phyloP scores from a whole-genome alignment of 2,329 filamentous ascomycete species.

The Ophiostoma pallidulum region DNA sequence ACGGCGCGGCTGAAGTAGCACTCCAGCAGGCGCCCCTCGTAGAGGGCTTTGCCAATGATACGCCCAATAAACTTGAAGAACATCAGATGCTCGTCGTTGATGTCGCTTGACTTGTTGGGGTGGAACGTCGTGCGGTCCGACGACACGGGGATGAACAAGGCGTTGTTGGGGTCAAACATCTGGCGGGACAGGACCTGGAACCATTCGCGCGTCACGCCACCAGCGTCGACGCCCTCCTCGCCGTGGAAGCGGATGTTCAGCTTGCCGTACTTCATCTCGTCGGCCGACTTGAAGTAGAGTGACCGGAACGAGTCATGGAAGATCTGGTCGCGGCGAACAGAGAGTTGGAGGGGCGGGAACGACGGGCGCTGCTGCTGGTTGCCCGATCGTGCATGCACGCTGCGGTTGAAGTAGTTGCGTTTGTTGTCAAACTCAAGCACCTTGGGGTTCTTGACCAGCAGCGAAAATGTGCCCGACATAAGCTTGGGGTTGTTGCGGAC shows the following conservation, averaged over 20 bases:
- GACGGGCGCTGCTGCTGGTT: conserved; percentile 49
- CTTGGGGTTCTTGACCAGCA: conserved; percentile 96
- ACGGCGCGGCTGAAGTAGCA: conserved; percentile 98
- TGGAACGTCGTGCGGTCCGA: conserved; percentile 98
- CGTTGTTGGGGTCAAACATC: conserved; percentile 99
- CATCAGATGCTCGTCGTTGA: conserved; percentile 91
- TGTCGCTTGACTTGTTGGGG: conserved; percentile 83
- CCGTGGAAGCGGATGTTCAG: conserved; percentile 95
- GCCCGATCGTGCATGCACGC: conserved; percentile 64
- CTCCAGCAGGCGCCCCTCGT: conserved; percentile 89
- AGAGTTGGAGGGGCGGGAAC: conserved; percentile 67
- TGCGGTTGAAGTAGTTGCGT: conserved; percentile 95
- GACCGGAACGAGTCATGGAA: conserved; percentile 98
- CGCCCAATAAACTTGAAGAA: conserved; percentile 99
- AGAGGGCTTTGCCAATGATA: conserved; percentile 95
- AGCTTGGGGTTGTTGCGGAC: conserved; percentile 94
- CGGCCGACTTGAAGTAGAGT: conserved; percentile 91
- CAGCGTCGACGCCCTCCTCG: conserved; percentile 95
- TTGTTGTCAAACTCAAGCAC: conserved; percentile 99
- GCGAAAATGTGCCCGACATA: conserved; percentile 95
- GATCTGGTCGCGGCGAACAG: conserved; percentile 85
- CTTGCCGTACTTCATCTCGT: conserved; percentile 99
- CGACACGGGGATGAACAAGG: conserved; percentile 90
- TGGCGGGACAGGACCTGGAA: conserved; percentile 95
- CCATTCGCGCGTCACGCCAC: conserved; percentile 96